Evolutionary conservation across 2,329 filamentous ascomycete species (phyloP).

Genomic region (Fusarium multiceps): DNA sequence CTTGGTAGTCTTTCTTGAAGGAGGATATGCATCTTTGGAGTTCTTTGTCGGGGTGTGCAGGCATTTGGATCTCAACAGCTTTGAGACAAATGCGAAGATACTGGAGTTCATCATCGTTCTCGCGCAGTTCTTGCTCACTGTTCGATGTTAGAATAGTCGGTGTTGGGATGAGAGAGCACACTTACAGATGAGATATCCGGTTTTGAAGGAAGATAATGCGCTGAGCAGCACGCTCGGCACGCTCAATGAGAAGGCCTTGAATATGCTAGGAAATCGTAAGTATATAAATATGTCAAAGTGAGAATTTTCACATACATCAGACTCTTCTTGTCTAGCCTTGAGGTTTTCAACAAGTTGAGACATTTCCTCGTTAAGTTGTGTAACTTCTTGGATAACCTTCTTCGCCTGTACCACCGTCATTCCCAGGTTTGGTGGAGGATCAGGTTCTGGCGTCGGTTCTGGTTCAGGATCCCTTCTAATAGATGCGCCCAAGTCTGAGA

Average conservation of each 20-base stretch:
- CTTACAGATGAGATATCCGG: conserved; percentile 68
- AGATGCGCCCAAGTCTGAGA: conserved; percentile 55
- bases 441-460: conserved; percentile 44
- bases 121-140: conserved; percentile 66
- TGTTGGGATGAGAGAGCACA: not conserved
- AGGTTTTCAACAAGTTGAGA: conserved; percentile 62
- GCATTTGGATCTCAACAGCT: conserved; percentile 69
- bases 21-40: conserved; percentile 68
- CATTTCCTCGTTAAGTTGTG: conserved; percentile 62
- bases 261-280: conserved; percentile 62
- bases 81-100: conserved; percentile 72
- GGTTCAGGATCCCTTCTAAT: conserved; percentile 47
- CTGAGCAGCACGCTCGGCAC: conserved; percentile 67
- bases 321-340: conserved; percentile 67
- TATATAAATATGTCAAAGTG: conserved; percentile 36
- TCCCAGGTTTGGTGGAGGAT: conserved; percentile 46
- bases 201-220: conserved; percentile 70
- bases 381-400: conserved; percentile 52
- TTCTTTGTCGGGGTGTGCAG: conserved; percentile 64
- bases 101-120: conserved; percentile 69
- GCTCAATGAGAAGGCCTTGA: conserved; percentile 68
- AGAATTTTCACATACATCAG: conserved; percentile 58
- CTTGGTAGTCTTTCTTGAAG: conserved; percentile 70
- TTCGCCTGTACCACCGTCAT: conserved; percentile 53
- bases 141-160: conserved; percentile 23